phyloP scores from a whole-genome alignment of 2,329 filamentous ascomycete genomes.

The Dactylellina parvicollis region DNA sequence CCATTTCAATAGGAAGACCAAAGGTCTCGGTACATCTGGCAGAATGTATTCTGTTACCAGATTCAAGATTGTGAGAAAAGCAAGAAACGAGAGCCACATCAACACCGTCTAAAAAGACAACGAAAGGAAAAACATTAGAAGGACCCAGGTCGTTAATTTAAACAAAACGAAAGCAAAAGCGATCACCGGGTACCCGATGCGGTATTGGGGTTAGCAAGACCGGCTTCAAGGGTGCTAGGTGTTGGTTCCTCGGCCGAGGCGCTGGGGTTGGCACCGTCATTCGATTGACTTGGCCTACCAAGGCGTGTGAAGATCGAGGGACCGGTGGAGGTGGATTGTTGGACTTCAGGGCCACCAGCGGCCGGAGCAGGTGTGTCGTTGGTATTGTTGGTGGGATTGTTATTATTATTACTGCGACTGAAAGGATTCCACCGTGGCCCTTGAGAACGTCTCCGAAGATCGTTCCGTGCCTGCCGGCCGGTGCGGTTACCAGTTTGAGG shows the following conservation, averaged over 20 bases:
- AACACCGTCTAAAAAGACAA: constrained; percentile 53
- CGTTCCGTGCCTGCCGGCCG: constrained; percentile 1
- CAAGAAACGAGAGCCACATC: constrained; percentile 35
- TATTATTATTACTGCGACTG: constrained; percentile 10
- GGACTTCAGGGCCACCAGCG: constrained; percentile 16
- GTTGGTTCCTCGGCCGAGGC: constrained; percentile 45
- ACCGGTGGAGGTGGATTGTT: constrained; percentile 15
- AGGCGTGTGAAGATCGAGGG: constrained; percentile 15
- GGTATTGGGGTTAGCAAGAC: constrained; percentile 47
- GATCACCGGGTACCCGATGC: constrained; percentile 47
- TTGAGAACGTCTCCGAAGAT: constrained; percentile 28
- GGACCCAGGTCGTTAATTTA: constrained; percentile 41
- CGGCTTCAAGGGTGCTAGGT: constrained; percentile 55
- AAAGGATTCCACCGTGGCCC: constrained; percentile 48
- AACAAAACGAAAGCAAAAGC: constrained; percentile 48
- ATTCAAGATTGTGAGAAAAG: constrained; percentile 28
- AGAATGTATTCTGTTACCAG: constrained; percentile 47
- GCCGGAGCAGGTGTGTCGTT: constrained; percentile 2
- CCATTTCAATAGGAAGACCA: constrained; percentile 39
- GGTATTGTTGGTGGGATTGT: background rate
- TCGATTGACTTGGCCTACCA: constrained; percentile 37
- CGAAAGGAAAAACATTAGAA: constrained; percentile 28
- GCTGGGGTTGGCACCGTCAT: constrained; percentile 19
- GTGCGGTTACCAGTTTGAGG: constrained; percentile 13
- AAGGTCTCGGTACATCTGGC: constrained; percentile 21